Conservation (phyloP, 495 filamentous ascomycete genomes). For the Paragyromitra xinjiangensis region DNA sequence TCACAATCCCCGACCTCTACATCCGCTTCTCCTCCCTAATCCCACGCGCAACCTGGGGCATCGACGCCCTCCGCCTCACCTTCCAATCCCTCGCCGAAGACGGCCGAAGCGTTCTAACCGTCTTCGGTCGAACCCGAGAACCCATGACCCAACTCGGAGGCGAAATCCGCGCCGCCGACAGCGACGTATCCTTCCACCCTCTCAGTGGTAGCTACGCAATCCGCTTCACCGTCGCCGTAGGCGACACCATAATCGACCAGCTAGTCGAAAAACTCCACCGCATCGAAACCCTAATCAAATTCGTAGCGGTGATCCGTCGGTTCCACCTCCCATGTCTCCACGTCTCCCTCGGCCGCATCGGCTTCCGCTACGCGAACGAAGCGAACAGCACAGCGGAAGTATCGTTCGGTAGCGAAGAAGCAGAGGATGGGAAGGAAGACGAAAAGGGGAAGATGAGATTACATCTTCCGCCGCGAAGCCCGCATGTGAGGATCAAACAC, state of each 20-base stretch:
- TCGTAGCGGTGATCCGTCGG: constrained; percentile 69
- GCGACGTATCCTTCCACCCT: constrained; percentile 68
- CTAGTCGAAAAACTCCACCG: constrained; percentile 67
- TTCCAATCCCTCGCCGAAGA: constrained; percentile 62
- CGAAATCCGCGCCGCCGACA: constrained; percentile 59
- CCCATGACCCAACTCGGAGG: constrained; percentile 50
- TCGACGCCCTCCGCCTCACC: constrained; percentile 65
- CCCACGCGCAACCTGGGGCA: constrained; percentile 62
- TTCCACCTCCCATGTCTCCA: constrained; percentile 65
- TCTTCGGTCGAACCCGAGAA: constrained; percentile 46
- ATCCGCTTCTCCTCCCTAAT: constrained; percentile 55
- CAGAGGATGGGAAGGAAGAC: constrained; percentile 12
- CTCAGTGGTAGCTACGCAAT: constrained; percentile 68
- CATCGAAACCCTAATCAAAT: constrained; percentile 71
- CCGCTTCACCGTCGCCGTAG: constrained; percentile 66
- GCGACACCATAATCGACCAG: constrained; percentile 64
- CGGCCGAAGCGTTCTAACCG: constrained; percentile 45
- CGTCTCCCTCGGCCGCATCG: constrained; percentile 69
- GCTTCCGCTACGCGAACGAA: constrained; percentile 67
- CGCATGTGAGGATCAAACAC: constrained; percentile 76
- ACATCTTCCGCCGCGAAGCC: constrained; percentile 70
- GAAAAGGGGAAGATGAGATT: constrained; percentile 61
- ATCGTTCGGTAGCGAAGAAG: constrained; percentile 18
- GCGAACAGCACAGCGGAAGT: constrained; percentile 53
- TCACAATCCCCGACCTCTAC: constrained; percentile 55